Base-by-base conservation (phyloP, 768 basidiomycete species). In the Podaxis mareebaensis region DNA sequence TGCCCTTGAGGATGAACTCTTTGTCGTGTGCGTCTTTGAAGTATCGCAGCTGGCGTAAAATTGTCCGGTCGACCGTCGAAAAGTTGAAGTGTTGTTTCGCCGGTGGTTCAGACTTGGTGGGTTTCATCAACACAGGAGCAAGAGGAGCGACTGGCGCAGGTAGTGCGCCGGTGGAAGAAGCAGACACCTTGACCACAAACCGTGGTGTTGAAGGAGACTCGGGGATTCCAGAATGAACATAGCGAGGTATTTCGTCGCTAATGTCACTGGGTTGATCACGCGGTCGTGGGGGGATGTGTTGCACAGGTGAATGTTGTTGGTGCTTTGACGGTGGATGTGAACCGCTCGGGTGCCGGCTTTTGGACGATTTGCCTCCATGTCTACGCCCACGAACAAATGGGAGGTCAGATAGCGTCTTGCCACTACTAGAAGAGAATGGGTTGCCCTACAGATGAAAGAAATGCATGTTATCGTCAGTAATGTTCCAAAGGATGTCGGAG, bases 21-120 rank as follows among this genome's bases (percentile, higher is more conserved):
- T 80, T 78, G 33, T 83, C 83, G 53, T 83, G 82, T 28, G 83
- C 86, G 20, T 73, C 74, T 46, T 85, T 79, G 61, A 78, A 81
- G 52, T 79, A 78, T 67, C 81, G 82, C 40, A 87, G 76, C 67
- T 87, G 85, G 64, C 83, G 76, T 3, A 88, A 75, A 53, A 87
- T 87, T 4, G 84, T 81, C 22, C 87, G 81, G 71, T 89, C 87
- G 11, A 84, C 81, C 0, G 87, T 86, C 2, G 85, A 85, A 70
- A 87, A 85, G 62, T 81, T 80, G 53, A 69, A 22, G 48, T 64
- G 54, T 15, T 22, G 33, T 42, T 46, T 60, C 46, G 58, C 11
- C 36, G 63, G 15, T 51, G 30, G 24, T 17, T 65, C 58, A n/a
- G 42, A 33, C 5, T 40, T 38, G 20, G 44, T 22, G 30, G 22